These are phyloP conservation scores for Trichoderma citrinoviride DNA, from an alignment of 2,329 filamentous ascomycete species.

Conservation along the genomic window DNA sequence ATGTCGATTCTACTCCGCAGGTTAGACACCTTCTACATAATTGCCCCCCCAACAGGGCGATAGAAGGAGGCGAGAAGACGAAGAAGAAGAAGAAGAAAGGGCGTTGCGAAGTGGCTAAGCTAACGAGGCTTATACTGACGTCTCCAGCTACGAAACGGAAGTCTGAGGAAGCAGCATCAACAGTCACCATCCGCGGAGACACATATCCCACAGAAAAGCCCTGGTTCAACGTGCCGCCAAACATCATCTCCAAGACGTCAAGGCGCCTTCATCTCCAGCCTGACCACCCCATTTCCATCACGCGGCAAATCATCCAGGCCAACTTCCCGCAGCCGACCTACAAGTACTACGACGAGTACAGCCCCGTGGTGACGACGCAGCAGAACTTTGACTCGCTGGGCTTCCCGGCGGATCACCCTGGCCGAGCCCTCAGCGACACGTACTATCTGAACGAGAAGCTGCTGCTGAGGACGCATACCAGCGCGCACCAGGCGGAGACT, in stretches of 20 bases:
- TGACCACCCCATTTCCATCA: constrained; percentile 88
- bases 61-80: neutral
- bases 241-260: constrained; percentile 70
- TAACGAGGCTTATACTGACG: neutral
- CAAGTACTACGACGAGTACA: constrained; percentile 72
- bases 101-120: neutral
- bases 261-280: constrained; percentile 85
- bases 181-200: constrained; percentile 59
- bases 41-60: neutral
- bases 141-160: neutral
- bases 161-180: constrained; percentile 28
- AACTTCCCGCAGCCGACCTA: constrained; percentile 73
- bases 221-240: constrained; percentile 81
- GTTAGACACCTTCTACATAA: constrained; percentile 12
- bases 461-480: constrained; percentile 88
- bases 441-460: constrained; percentile 89
- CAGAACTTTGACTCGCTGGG: constrained; percentile 98
- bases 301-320: constrained; percentile 86
- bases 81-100: neutral
- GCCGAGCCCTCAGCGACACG: constrained; percentile 83
- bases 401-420: constrained; percentile 83
- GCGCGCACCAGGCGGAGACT: constrained; percentile 83
- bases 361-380: constrained; percentile 76
- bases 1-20: constrained; percentile 28
- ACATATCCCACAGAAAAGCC: constrained; percentile 64